phyloP scores from a whole-genome alignment of 1,284 basidiomycete genomes.

The Boletus calvinii region DNA sequence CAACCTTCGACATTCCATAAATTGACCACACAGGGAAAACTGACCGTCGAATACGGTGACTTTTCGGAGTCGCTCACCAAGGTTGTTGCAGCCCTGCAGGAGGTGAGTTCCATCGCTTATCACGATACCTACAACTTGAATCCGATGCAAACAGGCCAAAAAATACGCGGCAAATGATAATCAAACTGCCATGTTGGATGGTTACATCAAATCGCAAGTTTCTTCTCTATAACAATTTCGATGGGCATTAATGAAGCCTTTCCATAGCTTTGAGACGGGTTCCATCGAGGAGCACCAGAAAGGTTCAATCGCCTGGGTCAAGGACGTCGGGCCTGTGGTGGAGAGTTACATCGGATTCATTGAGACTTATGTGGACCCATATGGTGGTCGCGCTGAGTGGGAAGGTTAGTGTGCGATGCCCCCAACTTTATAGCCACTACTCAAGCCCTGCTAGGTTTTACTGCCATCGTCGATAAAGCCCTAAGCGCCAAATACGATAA shows the following conservation, averaged over 20 bases:
- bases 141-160: constrained; percentile 49
- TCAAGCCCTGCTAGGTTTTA: constrained; percentile 60
- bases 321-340: constrained; percentile 83
- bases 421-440: background rate
- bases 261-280: constrained; percentile 62
- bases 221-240: background rate
- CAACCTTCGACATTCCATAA: constrained; percentile 44
- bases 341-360: constrained; percentile 83
- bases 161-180: constrained; percentile 72
- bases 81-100: constrained; percentile 53
- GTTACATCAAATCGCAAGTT: constrained; percentile 76
- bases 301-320: constrained; percentile 78
- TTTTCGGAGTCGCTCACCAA: constrained; percentile 56
- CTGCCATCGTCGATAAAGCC: constrained; percentile 82
- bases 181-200: constrained; percentile 71
- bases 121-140: background rate
- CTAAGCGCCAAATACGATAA: constrained; percentile 78
- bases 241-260: background rate
- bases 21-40: constrained; percentile 46
- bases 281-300: constrained; percentile 77
- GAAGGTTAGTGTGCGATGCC: constrained; percentile 51
- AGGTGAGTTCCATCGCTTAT: constrained; percentile 41
- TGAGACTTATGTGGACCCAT: constrained; percentile 83
- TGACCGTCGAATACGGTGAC: constrained; percentile 74
- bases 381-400: constrained; percentile 82